Evolutionary conservation across 2,329 filamentous ascomycete genomes (phyloP).

Genomic region (Diaporthe ilicicola): DNA sequence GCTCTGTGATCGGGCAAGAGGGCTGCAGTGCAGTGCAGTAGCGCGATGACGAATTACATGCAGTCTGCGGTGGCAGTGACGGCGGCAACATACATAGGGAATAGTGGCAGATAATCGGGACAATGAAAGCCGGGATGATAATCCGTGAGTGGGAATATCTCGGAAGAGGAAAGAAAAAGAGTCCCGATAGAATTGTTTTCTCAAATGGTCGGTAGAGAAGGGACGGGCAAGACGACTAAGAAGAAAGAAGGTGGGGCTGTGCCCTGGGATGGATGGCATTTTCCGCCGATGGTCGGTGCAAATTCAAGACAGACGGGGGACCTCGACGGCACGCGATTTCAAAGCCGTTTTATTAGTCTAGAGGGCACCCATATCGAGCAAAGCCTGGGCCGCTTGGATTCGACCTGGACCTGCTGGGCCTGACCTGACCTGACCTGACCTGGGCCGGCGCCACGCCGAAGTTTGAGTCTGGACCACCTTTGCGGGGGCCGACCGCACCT

Average conservation of each 20-base stretch:
- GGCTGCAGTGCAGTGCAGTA: not conserved
- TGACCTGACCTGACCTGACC: not conserved
- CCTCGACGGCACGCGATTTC: conserved; percentile 6
- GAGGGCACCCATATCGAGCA: not conserved
- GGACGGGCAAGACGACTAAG: no score
- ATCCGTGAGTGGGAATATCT: not conserved
- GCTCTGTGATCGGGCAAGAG: not conserved
- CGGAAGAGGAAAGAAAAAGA: not conserved
- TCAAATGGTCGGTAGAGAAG: not conserved
- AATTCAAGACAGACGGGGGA: not conserved
- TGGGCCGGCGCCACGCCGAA: conserved; percentile 9
- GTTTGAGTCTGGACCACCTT: conserved; percentile 3
- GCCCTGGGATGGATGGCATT: not conserved
- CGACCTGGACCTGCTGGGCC: not conserved
- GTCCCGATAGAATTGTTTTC: not conserved
- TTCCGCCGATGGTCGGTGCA: conserved; percentile 18
- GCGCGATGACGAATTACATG: conserved; percentile 7
- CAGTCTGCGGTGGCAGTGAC: not conserved
- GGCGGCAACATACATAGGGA: not conserved
- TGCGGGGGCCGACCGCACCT: conserved; percentile 12
- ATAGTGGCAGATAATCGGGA: not conserved
- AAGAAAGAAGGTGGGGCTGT: conserved; percentile 5
- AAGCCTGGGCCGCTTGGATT: not conserved
- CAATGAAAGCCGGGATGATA: not conserved
- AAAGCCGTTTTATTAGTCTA: not conserved